Evolutionary conservation across 2,329 filamentous ascomycete genomes (phyloP).

Genomic region (Trichoderma aggressivum): DNA sequence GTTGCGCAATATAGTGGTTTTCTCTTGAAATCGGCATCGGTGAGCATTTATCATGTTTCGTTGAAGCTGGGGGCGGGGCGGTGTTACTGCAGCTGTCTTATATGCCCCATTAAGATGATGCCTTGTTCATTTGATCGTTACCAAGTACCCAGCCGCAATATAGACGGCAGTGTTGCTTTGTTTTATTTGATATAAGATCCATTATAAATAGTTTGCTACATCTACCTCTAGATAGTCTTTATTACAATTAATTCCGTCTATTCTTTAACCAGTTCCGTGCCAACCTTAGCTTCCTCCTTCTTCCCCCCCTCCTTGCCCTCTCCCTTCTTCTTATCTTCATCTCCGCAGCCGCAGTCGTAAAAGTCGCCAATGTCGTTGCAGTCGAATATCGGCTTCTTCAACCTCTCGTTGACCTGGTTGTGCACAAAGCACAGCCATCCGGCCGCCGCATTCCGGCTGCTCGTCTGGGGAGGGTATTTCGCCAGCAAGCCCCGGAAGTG

Average conservation of each 20-base stretch:
- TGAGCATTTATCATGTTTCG: neutral
- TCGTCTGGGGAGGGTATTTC: conserved; percentile 63
- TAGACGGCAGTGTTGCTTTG: neutral
- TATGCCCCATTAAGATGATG: neutral
- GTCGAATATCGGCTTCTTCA: conserved; percentile 61
- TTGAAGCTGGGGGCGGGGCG: neutral
- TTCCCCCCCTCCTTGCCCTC: conserved; percentile 27
- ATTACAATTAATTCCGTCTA: neutral
- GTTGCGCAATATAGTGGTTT: accelerated
- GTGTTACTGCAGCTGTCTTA: neutral
- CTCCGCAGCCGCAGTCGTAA: conserved; percentile 69
- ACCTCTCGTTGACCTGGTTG: conserved; percentile 63
- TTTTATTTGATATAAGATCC: neutral
- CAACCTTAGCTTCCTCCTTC: conserved; percentile 27
- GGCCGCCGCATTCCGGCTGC: conserved; percentile 59
- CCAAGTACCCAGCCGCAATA: neutral
- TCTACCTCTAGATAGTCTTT: neutral
- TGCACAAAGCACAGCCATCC: conserved; percentile 68
- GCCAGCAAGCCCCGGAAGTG: conserved; percentile 63
- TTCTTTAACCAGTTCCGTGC: conserved; percentile 25
- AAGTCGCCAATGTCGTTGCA: conserved; percentile 67
- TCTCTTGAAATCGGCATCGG: neutral
- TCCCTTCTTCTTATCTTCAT: conserved; percentile 51
- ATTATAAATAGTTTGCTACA: neutral
- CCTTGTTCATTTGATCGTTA: no score